Evolutionary conservation across 495 filamentous ascomycete species (phyloP).

Genomic region (Niebla homalea): DNA sequence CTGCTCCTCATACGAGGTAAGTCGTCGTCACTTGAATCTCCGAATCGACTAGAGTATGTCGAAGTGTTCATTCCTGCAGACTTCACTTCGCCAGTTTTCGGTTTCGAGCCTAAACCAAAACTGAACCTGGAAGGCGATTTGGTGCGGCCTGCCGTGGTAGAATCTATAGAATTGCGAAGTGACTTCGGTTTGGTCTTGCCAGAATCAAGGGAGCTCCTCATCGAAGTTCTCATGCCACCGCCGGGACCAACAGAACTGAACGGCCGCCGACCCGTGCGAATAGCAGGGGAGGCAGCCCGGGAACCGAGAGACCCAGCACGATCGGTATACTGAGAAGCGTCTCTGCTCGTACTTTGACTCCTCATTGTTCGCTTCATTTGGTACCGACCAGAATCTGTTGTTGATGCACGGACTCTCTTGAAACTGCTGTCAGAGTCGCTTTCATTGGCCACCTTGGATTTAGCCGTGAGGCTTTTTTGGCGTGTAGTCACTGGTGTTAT

Average conservation of each 20-base stretch:
- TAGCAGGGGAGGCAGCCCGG: conserved; percentile 19
- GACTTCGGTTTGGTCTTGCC: conserved; percentile 8
- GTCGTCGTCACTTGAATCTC: conserved; percentile 63
- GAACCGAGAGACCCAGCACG: conserved; percentile 26
- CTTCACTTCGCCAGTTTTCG: conserved; percentile 20
- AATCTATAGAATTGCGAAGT: conserved; percentile 19
- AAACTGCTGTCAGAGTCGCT: conserved; percentile 54
- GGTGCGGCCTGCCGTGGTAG: conserved; percentile 8
- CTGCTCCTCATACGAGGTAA: conserved; percentile 39
- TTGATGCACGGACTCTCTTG: conserved; percentile 31
- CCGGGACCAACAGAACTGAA: conserved; percentile 14
- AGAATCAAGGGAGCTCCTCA: conserved; percentile 26
- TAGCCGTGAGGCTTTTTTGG: conserved; percentile 10
- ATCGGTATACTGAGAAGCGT: conserved; percentile 21
- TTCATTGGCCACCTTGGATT: conserved; percentile 27
- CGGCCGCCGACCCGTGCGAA: conserved; percentile 11
- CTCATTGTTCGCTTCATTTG: conserved; percentile 46
- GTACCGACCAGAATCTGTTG: conserved; percentile 25
- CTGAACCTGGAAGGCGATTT: conserved; percentile 33
- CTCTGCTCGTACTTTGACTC: conserved; percentile 18
- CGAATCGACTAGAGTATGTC: conserved; percentile 41
- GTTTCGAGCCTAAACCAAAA: conserved; percentile 33
- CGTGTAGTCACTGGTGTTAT: conserved; percentile 8
- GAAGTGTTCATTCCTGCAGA: conserved; percentile 17
- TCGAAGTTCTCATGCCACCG: conserved; percentile 35